A percentile compares a stretch with the other conserved stretches of the same genome.
Conservation (phyloP, 306 rosid species). For the Sicyos edulis region DNA sequence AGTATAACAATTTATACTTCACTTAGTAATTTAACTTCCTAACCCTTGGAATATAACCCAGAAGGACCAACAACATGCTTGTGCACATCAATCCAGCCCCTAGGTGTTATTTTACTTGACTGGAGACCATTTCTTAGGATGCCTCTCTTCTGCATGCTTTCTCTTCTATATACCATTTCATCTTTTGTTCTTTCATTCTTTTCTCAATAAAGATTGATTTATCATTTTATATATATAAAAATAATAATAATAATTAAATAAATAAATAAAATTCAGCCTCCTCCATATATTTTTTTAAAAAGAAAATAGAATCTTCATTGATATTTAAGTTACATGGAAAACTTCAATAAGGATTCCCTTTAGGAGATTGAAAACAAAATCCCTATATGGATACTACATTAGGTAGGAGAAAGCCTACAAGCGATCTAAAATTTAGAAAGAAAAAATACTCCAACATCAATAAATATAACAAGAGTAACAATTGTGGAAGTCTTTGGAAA, state of each 20-base stretch:
- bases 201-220: too few species aligned
- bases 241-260: too few species aligned
- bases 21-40: conserved; percentile 2
- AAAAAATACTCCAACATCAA: neutral
- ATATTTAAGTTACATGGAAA: neutral
- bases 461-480: neutral
- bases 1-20: conserved; percentile 3
- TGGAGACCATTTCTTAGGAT: too few species aligned
- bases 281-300: neutral
- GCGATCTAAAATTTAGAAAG: neutral
- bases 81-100: conserved; percentile 1
- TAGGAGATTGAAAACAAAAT: neutral
- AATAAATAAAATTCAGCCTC: too few species aligned
- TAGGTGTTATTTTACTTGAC: too few species aligned
- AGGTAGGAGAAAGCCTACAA: neutral
- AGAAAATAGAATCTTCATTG: neutral
- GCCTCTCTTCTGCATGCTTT: too few species aligned
- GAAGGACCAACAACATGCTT: neutral
- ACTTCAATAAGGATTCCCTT: neutral
- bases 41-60: neutral
- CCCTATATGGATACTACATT: neutral
- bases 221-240: too few species aligned
- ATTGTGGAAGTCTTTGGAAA: neutral
- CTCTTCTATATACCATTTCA: too few species aligned
- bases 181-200: too few species aligned